Evolutionary conservation across 2,329 filamentous ascomycete genomes (phyloP), one percentile per base, ranked within the genome.

Genomic region (Aureobasidium uvarum): DNA sequence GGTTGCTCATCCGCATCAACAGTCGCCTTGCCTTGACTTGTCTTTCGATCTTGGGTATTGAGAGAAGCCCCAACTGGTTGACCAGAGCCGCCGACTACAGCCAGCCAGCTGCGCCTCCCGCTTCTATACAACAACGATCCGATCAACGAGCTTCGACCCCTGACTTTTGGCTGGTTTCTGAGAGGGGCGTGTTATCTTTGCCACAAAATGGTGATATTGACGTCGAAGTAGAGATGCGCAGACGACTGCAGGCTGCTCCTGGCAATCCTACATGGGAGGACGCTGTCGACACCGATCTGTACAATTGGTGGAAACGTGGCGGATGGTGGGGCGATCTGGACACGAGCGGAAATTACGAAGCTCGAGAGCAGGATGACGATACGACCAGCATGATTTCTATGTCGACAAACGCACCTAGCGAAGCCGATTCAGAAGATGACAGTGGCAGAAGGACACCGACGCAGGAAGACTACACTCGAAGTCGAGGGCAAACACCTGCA

Each of bases 261-360:
- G 75, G 72, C 72, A 14, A 39, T n/a, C 74, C 72, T 72, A 79
- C 77, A 75, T 79, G 86, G 46, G 90, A 95, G 70, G 83, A 84
- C 33, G 84, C 85, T 45, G 80, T 97, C 2, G 89, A 94, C 69
- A 82, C 84, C 2, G 88, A 86, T 66, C 79, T 97, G 1, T 98
- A 97, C 74, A 81, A 82, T 36, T 95, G 93, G 85, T 98, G 92
- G 90, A 86, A 89, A 62, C 81, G 83, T 63, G 92, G 91, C 23
- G 92, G 91, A 8, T 90, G 90, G 79, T 97, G 92, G 87, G 93
- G 94, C 1, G 87, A 88, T 18, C 82, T 88, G 38, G 94, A 98
- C 74, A 82, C 83, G 5, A 96, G 91, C 72, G 90, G 90, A 33
- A 89, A 94, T 68, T 98, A 93, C 74, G 76, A 81, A 38, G 88